Evolutionary conservation across 495 filamentous ascomycete species (phyloP).

Genomic region (Bathelium albidoporum): DNA sequence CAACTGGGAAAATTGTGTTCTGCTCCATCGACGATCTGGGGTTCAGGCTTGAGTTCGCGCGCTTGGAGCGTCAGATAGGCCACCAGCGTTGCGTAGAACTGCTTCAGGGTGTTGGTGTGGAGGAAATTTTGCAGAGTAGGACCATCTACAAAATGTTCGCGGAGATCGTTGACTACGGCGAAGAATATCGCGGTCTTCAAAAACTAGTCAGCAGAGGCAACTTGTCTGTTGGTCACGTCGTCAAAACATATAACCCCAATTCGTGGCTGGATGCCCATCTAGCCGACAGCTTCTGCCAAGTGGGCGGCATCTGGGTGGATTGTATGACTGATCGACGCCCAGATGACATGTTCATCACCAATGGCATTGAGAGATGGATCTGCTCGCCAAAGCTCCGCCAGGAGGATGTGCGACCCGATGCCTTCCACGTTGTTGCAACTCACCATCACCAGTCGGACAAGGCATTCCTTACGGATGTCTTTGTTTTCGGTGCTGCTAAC

Average conservation of each 20-base stretch:
- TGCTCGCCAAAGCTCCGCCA: not conserved
- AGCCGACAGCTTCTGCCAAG: slow-evolving; percentile 24
- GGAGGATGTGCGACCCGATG: not conserved
- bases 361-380: not conserved
- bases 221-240: not conserved
- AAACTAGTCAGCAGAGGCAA: not conserved
- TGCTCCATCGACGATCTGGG: not conserved
- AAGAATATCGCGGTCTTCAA: not conserved
- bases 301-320: not conserved
- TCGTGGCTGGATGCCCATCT: slow-evolving; percentile 19
- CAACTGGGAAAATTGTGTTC: not conserved
- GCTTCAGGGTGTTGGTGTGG: not conserved
- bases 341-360: not conserved
- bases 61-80: not conserved
- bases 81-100: not conserved
- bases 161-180: not conserved
- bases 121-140: not conserved
- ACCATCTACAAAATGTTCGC: not conserved
- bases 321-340: not conserved
- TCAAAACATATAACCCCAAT: not conserved
- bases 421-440: not conserved
- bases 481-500: not conserved
- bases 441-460: not conserved
- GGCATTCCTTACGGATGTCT: not conserved
- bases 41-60: not conserved